Base-by-base conservation (phyloP, 495 filamentous ascomycete species). In the Glonium stellatum region DNA sequence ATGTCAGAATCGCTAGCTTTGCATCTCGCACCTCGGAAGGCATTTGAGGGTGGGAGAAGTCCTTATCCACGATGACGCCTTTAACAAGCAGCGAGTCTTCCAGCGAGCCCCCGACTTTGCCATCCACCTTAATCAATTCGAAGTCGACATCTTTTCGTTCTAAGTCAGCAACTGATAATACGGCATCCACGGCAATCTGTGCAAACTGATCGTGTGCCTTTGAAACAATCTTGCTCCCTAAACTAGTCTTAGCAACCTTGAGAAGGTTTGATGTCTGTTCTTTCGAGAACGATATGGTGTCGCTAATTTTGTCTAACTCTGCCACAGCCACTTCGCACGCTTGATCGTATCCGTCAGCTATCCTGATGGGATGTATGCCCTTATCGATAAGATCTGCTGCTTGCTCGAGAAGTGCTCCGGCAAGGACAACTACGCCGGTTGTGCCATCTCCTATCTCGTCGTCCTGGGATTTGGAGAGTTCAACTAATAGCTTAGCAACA, bases 31-130 rank as follows among this genome's bases (percentile, higher is more conserved):
- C 92, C 73, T 96, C 87, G 53, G 85, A 85, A 27, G 93, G 93
- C 93, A 99, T 99, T 73, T 99, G 93, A 15, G 93, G 95, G 74
- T 99, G 93, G 35, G 93, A 99, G 78, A 99, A 97, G 73, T 99
- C 93, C 77, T 99, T 99, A 80, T 99, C 93, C 70, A 99, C 82
- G 69, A 99, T 93, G 42, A 99, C 93, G 72, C 93, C 93, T 76
- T 97, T 91, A 57, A 99, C 92, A 37, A 99, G 83, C 23, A 97
- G 72, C 3, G 91, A 87, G 71, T 99, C 93, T 72, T 97, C 92
- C n/a, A 99, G 82, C 2, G 93, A 75, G 59, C 95, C 93, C 54
- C 93, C 93, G 15, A 97, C 88, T 78, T 99, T 99, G 67, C 95
- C 92, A 67, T 99, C 93, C 46, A 99, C 91, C 80, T 99, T 99